These are phyloP conservation scores for Xylaria sp. DNA, from an alignment of 2,329 filamentous ascomycete species.

Conservation along the genomic window DNA sequence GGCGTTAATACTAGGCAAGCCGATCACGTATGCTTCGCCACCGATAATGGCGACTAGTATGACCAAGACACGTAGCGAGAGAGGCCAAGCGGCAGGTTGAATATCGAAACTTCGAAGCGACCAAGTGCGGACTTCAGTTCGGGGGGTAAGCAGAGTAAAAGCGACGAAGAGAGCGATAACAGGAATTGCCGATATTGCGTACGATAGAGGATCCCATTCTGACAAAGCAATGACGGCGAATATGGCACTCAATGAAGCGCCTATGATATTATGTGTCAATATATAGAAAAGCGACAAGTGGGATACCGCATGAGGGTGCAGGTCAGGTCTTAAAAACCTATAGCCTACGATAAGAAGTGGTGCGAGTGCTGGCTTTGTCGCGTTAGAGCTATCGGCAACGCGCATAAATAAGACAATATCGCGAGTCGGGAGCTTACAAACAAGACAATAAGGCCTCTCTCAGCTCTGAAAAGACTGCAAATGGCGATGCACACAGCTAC, in stretches of 20 bases:
- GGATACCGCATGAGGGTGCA: slow-evolving; percentile 17
- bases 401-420: not conserved
- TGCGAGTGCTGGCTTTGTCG: slow-evolving; percentile 48
- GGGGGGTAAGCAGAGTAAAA: slow-evolving; percentile 47
- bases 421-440: slow-evolving; percentile 29
- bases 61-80: slow-evolving; percentile 42
- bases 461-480: slow-evolving; percentile 42
- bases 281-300: slow-evolving; percentile 31
- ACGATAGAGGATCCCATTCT: slow-evolving; percentile 44
- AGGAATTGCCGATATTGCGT: slow-evolving; percentile 47
- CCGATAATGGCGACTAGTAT: slow-evolving; percentile 38
- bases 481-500: slow-evolving; percentile 37
- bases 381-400: slow-evolving; percentile 12
- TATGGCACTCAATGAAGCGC: slow-evolving; percentile 41
- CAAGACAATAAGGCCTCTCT: slow-evolving; percentile 35
- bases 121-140: slow-evolving; percentile 34
- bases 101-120: slow-evolving; percentile 53
- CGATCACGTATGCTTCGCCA: slow-evolving; percentile 43
- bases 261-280: slow-evolving; percentile 42
- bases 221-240: slow-evolving; percentile 46
- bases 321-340: slow-evolving; percentile 37
- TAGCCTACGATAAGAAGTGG: slow-evolving; percentile 49
- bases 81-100: slow-evolving; percentile 36
- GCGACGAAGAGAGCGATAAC: slow-evolving; percentile 46
- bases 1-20: slow-evolving; percentile 39